Evolutionary conservation across 768 basidiomycete genomes (phyloP).

Genomic region (Pleurotus tuber-regium): DNA sequence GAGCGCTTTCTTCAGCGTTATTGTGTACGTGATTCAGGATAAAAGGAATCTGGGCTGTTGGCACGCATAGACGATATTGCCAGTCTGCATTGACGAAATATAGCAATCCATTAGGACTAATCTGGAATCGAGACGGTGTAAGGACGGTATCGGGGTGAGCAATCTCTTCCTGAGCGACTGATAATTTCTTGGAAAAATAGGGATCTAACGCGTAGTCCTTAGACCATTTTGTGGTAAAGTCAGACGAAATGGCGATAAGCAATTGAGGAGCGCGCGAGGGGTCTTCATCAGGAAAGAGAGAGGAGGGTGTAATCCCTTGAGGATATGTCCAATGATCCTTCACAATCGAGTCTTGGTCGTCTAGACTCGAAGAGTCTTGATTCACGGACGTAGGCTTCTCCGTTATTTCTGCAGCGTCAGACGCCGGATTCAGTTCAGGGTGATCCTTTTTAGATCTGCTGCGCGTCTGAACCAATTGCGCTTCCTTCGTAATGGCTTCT

Average conservation of each 20-base stretch:
- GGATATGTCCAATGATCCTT: no score
- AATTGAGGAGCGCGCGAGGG: neutral
- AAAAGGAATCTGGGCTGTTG: constrained; percentile 1
- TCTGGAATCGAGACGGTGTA: constrained; percentile 13
- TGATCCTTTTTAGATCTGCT: neutral
- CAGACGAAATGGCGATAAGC: neutral
- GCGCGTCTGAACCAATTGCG: neutral
- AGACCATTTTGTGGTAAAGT: neutral
- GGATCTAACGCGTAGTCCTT: constrained; percentile 8
- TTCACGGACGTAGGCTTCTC: no score
- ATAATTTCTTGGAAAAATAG: constrained; percentile 14
- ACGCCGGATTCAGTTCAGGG: neutral
- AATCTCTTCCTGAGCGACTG: constrained; percentile 2
- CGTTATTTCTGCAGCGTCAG: no score
- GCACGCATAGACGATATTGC: constrained; percentile 18
- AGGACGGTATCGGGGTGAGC: constrained; percentile 8
- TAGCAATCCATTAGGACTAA: constrained; percentile 8
- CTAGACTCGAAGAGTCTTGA: no score
- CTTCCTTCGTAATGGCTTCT: neutral
- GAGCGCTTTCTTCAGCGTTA: constrained; percentile 13
- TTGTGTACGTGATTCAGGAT: constrained; percentile 18
- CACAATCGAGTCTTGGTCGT: no score
- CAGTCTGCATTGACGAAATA: constrained; percentile 21
- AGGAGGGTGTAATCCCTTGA: no score
- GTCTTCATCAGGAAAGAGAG: neutral